A percentile compares a stretch with the other conserved stretches of the same genome.
These are phyloP conservation scores for Metschnikowia anglica DNA, from an alignment of 805 yeast genomes.

Conservation along the genomic window DNA sequence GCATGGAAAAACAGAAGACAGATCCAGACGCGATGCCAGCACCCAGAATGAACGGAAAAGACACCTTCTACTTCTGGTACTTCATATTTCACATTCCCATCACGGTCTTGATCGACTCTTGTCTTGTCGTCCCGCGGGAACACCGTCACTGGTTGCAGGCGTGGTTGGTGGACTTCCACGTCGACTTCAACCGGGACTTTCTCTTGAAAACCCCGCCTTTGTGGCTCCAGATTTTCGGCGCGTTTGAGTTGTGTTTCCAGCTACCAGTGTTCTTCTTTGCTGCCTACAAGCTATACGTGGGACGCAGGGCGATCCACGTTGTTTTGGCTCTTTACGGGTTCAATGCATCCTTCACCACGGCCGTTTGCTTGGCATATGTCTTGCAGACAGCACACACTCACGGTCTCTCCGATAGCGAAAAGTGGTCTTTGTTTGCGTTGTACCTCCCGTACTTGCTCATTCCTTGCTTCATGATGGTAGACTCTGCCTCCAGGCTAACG, in stretches of 20 bases:
- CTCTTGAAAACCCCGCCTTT: constrained; percentile 55
- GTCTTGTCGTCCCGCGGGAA: constrained; percentile 60
- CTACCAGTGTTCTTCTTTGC: constrained; percentile 69
- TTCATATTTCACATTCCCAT: constrained; percentile 70
- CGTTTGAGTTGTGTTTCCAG: constrained; percentile 72
- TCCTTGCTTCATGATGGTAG: constrained; percentile 57
- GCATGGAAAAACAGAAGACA: neutral
- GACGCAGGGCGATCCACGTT: constrained; percentile 21
- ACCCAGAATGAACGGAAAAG: constrained; percentile 23
- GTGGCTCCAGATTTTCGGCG: constrained; percentile 75
- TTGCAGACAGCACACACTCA: constrained; percentile 30
- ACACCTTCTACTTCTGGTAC: constrained; percentile 50
- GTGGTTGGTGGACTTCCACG: constrained; percentile 55
- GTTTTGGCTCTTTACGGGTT: constrained; percentile 68
- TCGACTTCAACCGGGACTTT: constrained; percentile 67
- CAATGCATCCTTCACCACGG: constrained; percentile 79
- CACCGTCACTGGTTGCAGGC: constrained; percentile 51
- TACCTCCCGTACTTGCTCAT: constrained; percentile 73
- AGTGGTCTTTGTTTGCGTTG: constrained; percentile 45
- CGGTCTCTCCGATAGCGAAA: constrained; percentile 40
- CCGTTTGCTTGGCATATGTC: constrained; percentile 64
- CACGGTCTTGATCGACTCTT: constrained; percentile 72
- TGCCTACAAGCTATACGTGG: constrained; percentile 24
- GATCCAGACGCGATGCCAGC: neutral
- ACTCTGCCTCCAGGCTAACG: constrained; percentile 24